These are phyloP conservation scores for Sesbania bispinosa DNA, from an alignment of 306 rosid species.

Conservation along the genomic window DNA sequence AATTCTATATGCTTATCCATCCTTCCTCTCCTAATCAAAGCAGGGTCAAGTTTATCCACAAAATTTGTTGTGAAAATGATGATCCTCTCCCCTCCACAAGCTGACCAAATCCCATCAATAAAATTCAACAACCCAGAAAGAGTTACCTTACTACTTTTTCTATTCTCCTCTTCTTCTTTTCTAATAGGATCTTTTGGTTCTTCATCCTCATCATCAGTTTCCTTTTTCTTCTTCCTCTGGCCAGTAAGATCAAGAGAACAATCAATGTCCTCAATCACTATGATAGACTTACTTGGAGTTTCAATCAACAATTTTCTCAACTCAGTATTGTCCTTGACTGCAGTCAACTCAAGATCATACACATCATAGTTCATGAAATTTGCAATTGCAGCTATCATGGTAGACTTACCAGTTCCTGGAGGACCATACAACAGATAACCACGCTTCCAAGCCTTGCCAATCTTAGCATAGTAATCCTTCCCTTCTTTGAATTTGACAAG, in stretches of 20 bases:
- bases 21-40: conserved; percentile 58
- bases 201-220: not conserved
- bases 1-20: conserved; percentile 77
- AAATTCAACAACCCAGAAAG: conserved; percentile 62
- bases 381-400: conserved; percentile 66
- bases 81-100: conserved; percentile 67
- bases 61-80: conserved; percentile 63
- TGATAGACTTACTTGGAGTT: conserved; percentile 38
- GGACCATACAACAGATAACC: conserved; percentile 66
- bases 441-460: conserved; percentile 70
- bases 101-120: conserved; percentile 81
- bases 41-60: conserved; percentile 64
- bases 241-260: conserved; percentile 71
- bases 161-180: conserved; percentile 27
- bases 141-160: conserved; percentile 44
- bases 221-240: conserved; percentile 44
- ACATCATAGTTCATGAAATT: conserved; percentile 61
- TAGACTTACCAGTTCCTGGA: conserved; percentile 67
- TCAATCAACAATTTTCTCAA: conserved; percentile 48
- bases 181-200: conserved; percentile 23
- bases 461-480: conserved; percentile 49
- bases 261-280: conserved; percentile 69
- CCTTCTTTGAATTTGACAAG: conserved; percentile 42
- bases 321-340: conserved; percentile 51
- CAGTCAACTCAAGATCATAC: conserved; percentile 58